A percentile compares a stretch with the other conserved stretches of the same genome.
phyloP scores from a whole-genome alignment of 306 rosid genomes.

The Phaseolus lunatus region DNA sequence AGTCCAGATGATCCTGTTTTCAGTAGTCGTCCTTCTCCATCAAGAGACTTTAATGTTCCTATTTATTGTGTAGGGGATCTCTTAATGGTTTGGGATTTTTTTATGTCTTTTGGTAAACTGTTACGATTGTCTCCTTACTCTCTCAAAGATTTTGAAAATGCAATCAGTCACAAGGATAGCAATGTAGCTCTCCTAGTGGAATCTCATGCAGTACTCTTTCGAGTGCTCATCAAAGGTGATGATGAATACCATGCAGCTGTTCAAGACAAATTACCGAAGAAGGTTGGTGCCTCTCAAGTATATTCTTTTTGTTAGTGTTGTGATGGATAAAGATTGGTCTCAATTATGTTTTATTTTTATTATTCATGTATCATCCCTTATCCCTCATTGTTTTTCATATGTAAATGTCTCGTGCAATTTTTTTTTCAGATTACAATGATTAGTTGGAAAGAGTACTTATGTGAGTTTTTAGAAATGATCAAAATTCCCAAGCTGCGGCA shows the following conservation, averaged over 20 bases:
- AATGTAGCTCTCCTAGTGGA: constrained; percentile 82
- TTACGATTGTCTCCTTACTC: constrained; percentile 79
- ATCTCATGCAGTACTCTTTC: constrained; percentile 81
- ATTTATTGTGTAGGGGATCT: constrained; percentile 81
- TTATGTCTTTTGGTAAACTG: constrained; percentile 72
- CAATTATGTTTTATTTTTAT: not conserved
- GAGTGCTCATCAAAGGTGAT: constrained; percentile 71
- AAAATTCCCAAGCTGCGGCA: constrained; percentile 61
- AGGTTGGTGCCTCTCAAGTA: constrained; percentile 55
- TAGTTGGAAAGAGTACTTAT: constrained; percentile 81
- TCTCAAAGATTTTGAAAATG: constrained; percentile 86
- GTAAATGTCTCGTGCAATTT: constrained; percentile 41
- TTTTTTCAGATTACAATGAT: constrained; percentile 77
- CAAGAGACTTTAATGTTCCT: constrained; percentile 76
- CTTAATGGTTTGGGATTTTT: constrained; percentile 93
- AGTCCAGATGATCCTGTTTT: constrained; percentile 79
- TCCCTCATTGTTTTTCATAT: constrained; percentile 26
- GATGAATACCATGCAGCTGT: constrained; percentile 60
- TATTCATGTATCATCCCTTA: not conserved
- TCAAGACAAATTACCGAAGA: constrained; percentile 28
- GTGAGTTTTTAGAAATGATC: constrained; percentile 80
- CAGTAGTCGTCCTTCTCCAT: constrained; percentile 73
- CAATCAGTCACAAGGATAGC: constrained; percentile 82
- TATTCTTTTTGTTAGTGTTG: constrained; percentile 21
- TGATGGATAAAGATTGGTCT: not conserved